These are phyloP conservation scores for Aurantiochytrium sp. DNA, from an alignment of 108 stramenopile genomes.

Conservation along the genomic window DNA sequence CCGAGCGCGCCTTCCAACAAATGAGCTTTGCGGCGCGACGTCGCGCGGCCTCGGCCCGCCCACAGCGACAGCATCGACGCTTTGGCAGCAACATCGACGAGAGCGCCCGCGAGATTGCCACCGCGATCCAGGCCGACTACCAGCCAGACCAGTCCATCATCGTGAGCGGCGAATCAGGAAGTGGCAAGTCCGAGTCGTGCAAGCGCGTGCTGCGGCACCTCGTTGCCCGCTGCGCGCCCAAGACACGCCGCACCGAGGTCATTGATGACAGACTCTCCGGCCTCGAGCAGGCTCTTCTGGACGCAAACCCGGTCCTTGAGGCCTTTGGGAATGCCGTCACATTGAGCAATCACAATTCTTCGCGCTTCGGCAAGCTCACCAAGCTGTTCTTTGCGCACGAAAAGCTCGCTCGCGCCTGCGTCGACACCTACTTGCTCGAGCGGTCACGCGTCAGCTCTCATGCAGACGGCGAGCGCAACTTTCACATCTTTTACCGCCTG, in stretches of 20 bases:
- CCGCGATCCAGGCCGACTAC: background rate
- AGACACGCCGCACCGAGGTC: background rate
- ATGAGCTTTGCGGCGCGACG: background rate
- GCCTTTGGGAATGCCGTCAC: conserved; percentile 43
- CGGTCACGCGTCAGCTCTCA: conserved; percentile 52
- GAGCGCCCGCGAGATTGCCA: too few relatives aligned
- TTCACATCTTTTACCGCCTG: conserved; percentile 64
- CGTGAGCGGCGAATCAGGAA: conserved; percentile 36
- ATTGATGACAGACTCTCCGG: background rate
- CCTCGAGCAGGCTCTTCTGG: conserved; percentile 3
- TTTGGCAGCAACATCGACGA: background rate
- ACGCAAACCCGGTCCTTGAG: conserved; percentile 38
- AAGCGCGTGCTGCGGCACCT: conserved; percentile 33
- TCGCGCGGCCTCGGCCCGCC: too few relatives aligned
- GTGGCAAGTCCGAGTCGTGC: conserved; percentile 35
- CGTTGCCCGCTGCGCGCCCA: background rate
- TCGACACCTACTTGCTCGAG: conserved; percentile 60
- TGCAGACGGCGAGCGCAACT: conserved; percentile 57
- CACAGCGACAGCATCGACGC: background rate
- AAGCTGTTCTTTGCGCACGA: conserved; percentile 20
- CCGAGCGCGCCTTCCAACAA: background rate
- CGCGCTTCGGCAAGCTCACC: conserved; percentile 39
- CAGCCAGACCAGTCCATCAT: conserved; percentile 32
- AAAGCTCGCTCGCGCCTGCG: conserved; percentile 17
- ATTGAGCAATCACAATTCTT: conserved; percentile 32